Evolutionary conservation across 257 asterid species (phyloP), one percentile per base, ranked within the genome.

Genomic region (Lithospermum erythrorhizon): DNA sequence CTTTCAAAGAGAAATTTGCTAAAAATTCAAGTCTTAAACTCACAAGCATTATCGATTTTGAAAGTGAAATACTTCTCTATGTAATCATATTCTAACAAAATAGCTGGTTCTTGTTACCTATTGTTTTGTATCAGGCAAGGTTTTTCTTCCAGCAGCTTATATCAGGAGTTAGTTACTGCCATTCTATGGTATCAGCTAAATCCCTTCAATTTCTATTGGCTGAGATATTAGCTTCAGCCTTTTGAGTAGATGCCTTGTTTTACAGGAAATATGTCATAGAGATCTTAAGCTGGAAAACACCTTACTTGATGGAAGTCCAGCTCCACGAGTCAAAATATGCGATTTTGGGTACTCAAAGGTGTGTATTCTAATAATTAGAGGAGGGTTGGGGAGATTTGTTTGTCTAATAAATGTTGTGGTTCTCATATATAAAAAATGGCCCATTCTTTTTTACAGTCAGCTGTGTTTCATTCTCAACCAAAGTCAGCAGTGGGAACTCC

Each of bases 261-360:
- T 65, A 56, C 72, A 77, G 82, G 69, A 73, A 73, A 73, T 77
- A 59, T 77, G 82, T 61, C 82, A 77, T 53, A 73, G 82, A 67
- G 82, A 77, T 77, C 82, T 77, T 47, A 77, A 77, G 68, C 64
- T 76, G 73, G 81, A 76, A 61, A 76, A 76, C 47, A 76, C 78
- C 0, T 65, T 76, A 55, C 63, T 77, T 8, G 79, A 77, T 21
- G 82, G 76, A 61, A 77, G 82, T 63, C 23, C 59, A 4, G 79
- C 82, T 19, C 82, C 82, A 8, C 73, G 82, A 1, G 79, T 77
- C 48, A 77, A 77, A 61, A 73, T 77, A 69, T 77, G 82, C 22
- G 82, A 77, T 59, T 77, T 77, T 70, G 82, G 82, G 3, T 77
- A 77, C 68, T 77, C 82, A 60, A 77, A 77, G 82, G 82, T 77